phyloP scores from a whole-genome alignment of 2,329 filamentous ascomycete species.

The Fonsecaea multimorphosa region DNA sequence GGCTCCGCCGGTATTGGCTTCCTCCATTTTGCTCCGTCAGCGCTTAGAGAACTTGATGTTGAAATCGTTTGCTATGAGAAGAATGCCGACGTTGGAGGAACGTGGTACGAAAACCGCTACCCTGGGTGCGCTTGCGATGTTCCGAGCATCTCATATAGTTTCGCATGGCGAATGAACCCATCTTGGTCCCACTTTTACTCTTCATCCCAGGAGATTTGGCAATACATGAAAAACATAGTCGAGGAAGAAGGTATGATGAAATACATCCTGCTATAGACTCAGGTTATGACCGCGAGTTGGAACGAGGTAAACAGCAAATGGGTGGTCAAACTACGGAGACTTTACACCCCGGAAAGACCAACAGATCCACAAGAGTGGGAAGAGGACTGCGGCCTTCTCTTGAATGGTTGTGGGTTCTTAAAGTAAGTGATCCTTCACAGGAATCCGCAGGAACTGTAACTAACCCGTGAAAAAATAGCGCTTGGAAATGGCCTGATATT shows the following conservation, averaged over 20 bases:
- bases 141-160: slow-evolving; percentile 43
- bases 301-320: no score
- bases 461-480: no score
- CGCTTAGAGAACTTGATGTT: neutral
- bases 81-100: slow-evolving; percentile 38
- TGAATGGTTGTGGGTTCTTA: no score
- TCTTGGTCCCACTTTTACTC: slow-evolving; percentile 64
- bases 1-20: slow-evolving; percentile 8
- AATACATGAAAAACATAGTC: slow-evolving; percentile 54
- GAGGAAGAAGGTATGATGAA: slow-evolving; percentile 24
- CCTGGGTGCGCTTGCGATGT: slow-evolving; percentile 45
- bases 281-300: no score
- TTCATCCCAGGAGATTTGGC: slow-evolving; percentile 63
- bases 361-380: no score
- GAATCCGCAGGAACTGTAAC: no score
- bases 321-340: no score
- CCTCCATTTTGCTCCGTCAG: neutral
- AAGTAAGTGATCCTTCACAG: no score
- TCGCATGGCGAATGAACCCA: slow-evolving; percentile 47
- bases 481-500: slow-evolving; percentile 55
- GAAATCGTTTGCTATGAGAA: slow-evolving; percentile 34
- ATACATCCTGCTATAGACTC: no score
- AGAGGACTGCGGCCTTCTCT: no score
- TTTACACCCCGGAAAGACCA: no score
- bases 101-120: slow-evolving; percentile 37